Conservation (phyloP, 306 rosid genomes). For the Calophaca sinica region DNA sequence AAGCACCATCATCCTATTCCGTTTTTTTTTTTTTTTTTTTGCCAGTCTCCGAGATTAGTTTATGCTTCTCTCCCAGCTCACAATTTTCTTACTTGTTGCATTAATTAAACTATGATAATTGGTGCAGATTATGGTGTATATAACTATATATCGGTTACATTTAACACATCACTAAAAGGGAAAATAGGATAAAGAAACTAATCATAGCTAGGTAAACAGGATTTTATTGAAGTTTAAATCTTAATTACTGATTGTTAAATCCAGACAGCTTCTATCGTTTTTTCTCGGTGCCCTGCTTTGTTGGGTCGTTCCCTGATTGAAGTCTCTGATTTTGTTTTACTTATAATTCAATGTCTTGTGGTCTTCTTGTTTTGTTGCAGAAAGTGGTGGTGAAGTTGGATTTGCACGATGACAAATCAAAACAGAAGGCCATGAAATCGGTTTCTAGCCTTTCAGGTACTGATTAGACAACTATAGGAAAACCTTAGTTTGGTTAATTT, state of each 20-base stretch:
- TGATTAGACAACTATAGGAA: not conserved
- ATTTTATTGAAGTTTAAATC: no score
- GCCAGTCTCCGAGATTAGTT: not conserved
- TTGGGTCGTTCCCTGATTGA: no score
- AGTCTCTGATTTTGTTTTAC: no score
- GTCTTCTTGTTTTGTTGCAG: constrained; percentile 51
- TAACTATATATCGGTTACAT: no score
- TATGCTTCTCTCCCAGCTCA: not conserved
- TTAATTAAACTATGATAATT: not conserved
- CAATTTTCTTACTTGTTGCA: constrained; percentile 29
- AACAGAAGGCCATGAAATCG: constrained; percentile 77
- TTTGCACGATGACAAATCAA: constrained; percentile 73
- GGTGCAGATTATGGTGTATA: not conserved
- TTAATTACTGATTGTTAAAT: no score
- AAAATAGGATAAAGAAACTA: no score
- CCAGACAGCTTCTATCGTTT: no score
- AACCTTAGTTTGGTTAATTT: not conserved
- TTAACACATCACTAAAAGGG: no score
- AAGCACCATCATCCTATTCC: constrained; percentile 1
- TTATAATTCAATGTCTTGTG: not conserved
- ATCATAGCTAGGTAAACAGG: no score
- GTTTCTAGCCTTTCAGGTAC: constrained; percentile 71
- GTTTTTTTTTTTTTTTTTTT: not conserved
- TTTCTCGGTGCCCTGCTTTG: no score
- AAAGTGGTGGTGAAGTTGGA: constrained; percentile 79